Evolutionary conservation across 2,329 filamentous ascomycete genomes (phyloP).

Genomic region (Monilinia laxa): DNA sequence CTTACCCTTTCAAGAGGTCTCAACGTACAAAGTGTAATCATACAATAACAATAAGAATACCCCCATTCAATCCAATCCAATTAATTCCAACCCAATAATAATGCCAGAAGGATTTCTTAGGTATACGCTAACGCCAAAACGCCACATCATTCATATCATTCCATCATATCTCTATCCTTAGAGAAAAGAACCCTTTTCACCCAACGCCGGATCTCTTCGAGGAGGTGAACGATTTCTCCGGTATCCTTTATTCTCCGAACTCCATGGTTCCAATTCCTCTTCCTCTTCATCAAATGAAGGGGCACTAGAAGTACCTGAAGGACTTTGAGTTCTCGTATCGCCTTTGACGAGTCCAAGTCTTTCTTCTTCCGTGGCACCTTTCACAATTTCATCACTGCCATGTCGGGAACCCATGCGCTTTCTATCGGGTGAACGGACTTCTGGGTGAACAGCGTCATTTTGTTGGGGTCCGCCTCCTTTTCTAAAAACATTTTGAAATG

Average conservation of each 20-base stretch:
- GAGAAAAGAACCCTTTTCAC: conserved; percentile 10
- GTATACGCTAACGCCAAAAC: conserved; percentile 20
- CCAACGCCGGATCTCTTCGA: conserved; percentile 3
- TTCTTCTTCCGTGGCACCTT: conserved; percentile 76
- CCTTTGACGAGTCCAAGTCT: conserved; percentile 78
- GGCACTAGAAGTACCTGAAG: conserved; percentile 23
- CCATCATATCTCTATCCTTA: conserved; percentile 6
- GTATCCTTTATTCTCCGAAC: conserved; percentile 11
- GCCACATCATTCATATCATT: conserved; percentile 16
- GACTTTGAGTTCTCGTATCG: conserved; percentile 47
- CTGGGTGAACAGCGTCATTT: conserved; percentile 29
- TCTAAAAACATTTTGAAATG: conserved; percentile 80
- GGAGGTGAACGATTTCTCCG: conserved; percentile 13
- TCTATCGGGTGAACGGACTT: conserved; percentile 41
- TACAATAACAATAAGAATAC: conserved; percentile 7
- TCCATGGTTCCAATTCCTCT: conserved; percentile 24
- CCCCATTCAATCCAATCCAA: conserved; percentile 3
- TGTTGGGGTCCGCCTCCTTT: conserved; percentile 27
- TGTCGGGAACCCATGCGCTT: conserved; percentile 44
- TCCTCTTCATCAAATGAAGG: conserved; percentile 33
- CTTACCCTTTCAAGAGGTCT: background rate
- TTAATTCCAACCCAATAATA: background rate
- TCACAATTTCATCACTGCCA: conserved; percentile 44
- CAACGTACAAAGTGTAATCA: conserved; percentile 6
- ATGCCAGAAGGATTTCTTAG: conserved; percentile 15